Evolutionary conservation across 257 asterid genomes (phyloP), one percentile per base, ranked within the genome.

Genomic region (Solanum chaucha): DNA sequence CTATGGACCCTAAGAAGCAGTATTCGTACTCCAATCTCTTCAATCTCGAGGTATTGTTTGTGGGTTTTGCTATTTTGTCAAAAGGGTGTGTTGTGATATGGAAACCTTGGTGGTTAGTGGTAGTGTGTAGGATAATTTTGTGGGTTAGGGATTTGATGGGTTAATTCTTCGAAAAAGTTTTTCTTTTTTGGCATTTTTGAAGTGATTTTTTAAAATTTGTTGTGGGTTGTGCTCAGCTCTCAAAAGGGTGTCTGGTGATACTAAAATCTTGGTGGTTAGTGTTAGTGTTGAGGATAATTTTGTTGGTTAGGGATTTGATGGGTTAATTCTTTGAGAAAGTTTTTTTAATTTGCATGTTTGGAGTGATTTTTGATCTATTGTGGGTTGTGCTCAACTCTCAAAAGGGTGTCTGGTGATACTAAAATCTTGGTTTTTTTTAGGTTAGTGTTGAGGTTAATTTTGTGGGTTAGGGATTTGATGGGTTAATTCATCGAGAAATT

Each of bases 11-110:
- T 85, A 95, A 91, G 86, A 73, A 91, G 89, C 91, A 92, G 78
- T 91, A 91, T 68, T 92, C 96, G 12, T 93, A 93, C 87, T 89
- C 94, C 24, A 95, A 93, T 91, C 99, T 97, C 86, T 97, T 97
- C 94, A 97, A 96, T 93, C 99, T 97, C 89, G 99, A 97, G 84
- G 84, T 78, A 77, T 48, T 55, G 51, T 61, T 74, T 36, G 36
- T 77, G 64, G 83, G 36, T 77, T 77, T 77, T 77, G 46, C 85
- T 74, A 67, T 88, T 44, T 24, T 77, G 13, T 14, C 83, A 77
- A 77, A 24, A 77, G 59, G 83, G 83, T 41, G 38, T 77, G 35
- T 77, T 40, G n/a, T 24, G 34, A 38, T 77, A 44, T 24, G 7
- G 30, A 24, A 77, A 24, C 24, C 36, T 44, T 15, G 61, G 36